Evolutionary conservation across 495 filamentous ascomycete genomes (phyloP).

Genomic region (Annulohypoxylon stygium): DNA sequence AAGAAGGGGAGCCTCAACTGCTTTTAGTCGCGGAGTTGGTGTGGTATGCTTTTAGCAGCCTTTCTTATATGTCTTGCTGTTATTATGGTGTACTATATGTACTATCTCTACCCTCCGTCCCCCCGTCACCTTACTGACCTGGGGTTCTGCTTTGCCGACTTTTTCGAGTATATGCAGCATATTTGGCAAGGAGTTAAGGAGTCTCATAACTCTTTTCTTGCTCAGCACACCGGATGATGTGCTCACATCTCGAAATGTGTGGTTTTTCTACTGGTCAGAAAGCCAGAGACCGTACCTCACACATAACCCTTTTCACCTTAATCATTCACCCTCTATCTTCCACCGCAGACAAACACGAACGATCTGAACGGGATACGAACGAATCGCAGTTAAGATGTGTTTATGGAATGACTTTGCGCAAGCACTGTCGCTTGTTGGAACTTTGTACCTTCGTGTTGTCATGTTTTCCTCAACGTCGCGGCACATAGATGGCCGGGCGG

Average conservation of each 20-base stretch:
- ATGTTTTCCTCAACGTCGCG: constrained; percentile 23
- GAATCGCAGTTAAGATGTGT: constrained; percentile 42
- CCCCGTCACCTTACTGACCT: constrained; percentile 16
- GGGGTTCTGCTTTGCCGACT: constrained; percentile 12
- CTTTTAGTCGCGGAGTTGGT: constrained; percentile 71
- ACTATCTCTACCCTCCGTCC: constrained; percentile 15
- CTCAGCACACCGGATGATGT: constrained; percentile 29
- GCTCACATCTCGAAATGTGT: constrained; percentile 22
- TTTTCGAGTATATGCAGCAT: constrained; percentile 25
- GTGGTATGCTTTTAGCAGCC: constrained; percentile 12
- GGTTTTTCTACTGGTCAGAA: constrained; percentile 19
- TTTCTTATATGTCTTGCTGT: constrained; percentile 20
- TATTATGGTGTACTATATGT: constrained; percentile 18
- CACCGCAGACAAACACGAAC: constrained; percentile 39
- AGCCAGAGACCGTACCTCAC: constrained; percentile 33
- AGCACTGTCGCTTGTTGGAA: constrained; percentile 29
- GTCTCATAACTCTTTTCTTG: constrained; percentile 17
- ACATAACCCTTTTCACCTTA: constrained; percentile 31
- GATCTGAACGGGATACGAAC: constrained; percentile 46
- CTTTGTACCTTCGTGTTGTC: constrained; percentile 17
- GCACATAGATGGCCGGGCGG: constrained; percentile 16
- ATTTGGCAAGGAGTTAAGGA: constrained; percentile 44
- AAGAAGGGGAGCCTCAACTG: constrained; percentile 96
- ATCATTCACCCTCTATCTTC: constrained; percentile 23
- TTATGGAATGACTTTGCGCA: constrained; percentile 37